Evolutionary conservation across 176 grass and related monocot genomes (phyloP).

Genomic region (Eleusine indica): DNA sequence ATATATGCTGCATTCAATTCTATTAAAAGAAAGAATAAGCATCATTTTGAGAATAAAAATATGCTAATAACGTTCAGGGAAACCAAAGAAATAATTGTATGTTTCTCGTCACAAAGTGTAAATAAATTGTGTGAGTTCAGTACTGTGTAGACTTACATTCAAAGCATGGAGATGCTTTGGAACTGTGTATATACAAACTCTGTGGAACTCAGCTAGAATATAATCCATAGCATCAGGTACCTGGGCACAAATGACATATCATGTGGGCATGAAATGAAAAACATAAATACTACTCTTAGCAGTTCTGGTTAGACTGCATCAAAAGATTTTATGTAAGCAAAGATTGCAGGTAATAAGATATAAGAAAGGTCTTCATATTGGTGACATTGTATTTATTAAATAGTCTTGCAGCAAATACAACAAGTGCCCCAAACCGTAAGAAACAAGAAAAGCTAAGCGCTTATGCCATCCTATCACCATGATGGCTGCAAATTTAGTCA

Average conservation of each 20-base stretch:
- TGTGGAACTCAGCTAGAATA: conserved; percentile 87
- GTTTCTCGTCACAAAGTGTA: not conserved
- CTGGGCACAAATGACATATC: conserved; percentile 37
- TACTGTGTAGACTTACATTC: conserved; percentile 63
- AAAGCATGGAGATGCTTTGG: conserved; percentile 89
- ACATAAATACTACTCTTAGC: not conserved
- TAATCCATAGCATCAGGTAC: conserved; percentile 80
- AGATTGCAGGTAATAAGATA: conserved; percentile 5
- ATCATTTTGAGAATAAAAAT: conserved; percentile 3
- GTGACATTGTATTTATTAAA: not conserved
- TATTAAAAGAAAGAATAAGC: not conserved
- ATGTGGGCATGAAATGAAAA: conserved; percentile 3
- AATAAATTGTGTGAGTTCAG: conserved; percentile 3
- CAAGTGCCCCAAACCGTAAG: not conserved
- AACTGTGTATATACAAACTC: conserved; percentile 89
- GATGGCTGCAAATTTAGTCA: conserved; percentile 15
- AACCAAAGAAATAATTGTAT: conserved; percentile 1
- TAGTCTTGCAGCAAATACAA: not conserved
- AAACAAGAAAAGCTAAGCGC: not conserved
- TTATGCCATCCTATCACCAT: not conserved
- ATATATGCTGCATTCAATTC: not conserved
- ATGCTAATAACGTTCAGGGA: not conserved
- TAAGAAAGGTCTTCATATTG: not conserved
- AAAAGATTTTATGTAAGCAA: conserved; percentile 28
- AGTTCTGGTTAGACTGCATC: conserved; percentile 2